Evolutionary conservation across 1,284 basidiomycete genomes (phyloP), one percentile per base, ranked within the genome.

Genomic region (Apiotrichum montevideense): DNA sequence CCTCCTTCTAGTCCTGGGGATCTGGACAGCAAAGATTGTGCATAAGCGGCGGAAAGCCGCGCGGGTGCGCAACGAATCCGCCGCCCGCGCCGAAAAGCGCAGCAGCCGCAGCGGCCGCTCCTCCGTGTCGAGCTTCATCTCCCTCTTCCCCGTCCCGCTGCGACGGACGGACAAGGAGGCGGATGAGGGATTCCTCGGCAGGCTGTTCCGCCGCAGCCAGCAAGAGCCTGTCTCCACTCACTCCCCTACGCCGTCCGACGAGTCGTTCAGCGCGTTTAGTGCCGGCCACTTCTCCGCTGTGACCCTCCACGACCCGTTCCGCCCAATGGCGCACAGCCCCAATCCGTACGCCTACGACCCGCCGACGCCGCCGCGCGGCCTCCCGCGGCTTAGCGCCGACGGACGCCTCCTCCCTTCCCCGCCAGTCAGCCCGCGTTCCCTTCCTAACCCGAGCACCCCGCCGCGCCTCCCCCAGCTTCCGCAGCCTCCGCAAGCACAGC

Each of bases 101-200:
- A 35, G 33, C 34, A 39, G 37, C n/a, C 32, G 7, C 5, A 14
- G 3, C 48, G 8, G 35, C 45, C 29, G 11, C 45, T 14, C 40
- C 40, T 29, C 29, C 3, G 29, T 29, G 29, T 29, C 29, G 3
- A 29, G 29, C 29, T 29, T 29, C 29, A 29, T 29, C 29, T 29
- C 29, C 29, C 29, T 29, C 29, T 29, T 29, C 29, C 29, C 29
- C 83, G 87, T 65, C 85, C 86, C 2, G 78, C 81, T 37, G 80
- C 64, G 68, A 10, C 55, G 68, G 8, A 39, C 35, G 6, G 14
- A 29, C 21, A 34, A 46, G n/a, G 41, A 34, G 35, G 15, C 33
- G 29, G 21, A 15, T 1, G 7, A 21, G 15, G 9, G 35, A 29
- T 29, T 29, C 29, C 29, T 29, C 29, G 29, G 29, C 29, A 29